Evolutionary conservation across 805 yeast genomes (phyloP), one percentile per base, ranked within the genome.

Genomic region (Wickerhamiella occidentalis): DNA sequence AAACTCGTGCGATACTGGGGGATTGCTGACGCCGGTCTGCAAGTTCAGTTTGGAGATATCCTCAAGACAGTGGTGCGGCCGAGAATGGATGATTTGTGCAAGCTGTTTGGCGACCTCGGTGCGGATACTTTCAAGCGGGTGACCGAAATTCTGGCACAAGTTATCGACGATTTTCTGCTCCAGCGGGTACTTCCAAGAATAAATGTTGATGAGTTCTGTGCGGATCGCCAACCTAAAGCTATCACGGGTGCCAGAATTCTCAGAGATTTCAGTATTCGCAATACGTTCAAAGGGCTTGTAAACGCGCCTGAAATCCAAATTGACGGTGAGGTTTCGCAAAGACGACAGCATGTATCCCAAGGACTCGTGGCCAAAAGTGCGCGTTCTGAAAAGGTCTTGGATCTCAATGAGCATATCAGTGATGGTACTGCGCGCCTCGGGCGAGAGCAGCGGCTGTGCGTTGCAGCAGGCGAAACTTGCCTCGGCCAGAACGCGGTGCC

Each of bases 401-500:
- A 17, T 23, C 17, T 33, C 29, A 6, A 12, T n/a, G 3, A 26
- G 37, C 11, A 41, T 2, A 2, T 7, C 37, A 8, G 15, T 3
- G 2, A 26, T n/a, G 11, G 5, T 9, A 6, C 8, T 8, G 12
- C 42, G 17, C n/a, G 28, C 22, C n/a, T 22, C 22, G n/a, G 36
- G 13, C 3, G 19, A 18, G 4, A 48, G 19, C 15, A 45, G 30
- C 18, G 21, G 18, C 38, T 15, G 40, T 8, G 29, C 23, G 19
- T n/a, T 23, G 11, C 19, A 74, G 0, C 51, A 41, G 2, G 55
- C 62, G 17, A 45, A 46, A 4, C 33, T 9, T 1, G 85, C 61
- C 61, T 88, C 96, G 50, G 85, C 77, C 1, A 75, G 70, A 9
- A 82, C 79, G 25, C 92, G 78, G 60, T 88, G 94, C 1, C 82